phyloP scores from a whole-genome alignment of 768 basidiomycete species.

The Tephrocybe sp. region DNA sequence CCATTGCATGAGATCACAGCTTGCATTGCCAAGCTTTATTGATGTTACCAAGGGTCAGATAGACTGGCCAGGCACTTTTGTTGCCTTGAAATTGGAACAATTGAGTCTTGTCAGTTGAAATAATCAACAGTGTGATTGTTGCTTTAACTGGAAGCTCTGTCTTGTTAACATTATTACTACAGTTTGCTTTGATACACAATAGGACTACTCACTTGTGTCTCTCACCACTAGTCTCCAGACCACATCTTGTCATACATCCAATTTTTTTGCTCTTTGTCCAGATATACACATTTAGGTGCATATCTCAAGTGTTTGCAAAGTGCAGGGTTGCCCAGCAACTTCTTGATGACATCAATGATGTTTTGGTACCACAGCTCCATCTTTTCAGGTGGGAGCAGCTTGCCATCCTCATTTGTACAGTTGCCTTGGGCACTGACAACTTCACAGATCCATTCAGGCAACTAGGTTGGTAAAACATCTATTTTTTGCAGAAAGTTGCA shows the following conservation, averaged over 20 bases:
- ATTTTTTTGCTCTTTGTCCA: slow-evolving; percentile 18
- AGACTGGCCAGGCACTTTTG: slow-evolving; percentile 40
- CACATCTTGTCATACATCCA: slow-evolving; percentile 22
- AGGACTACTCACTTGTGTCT: slow-evolving; percentile 26
- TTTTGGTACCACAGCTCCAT: slow-evolving; percentile 26
- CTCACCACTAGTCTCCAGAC: slow-evolving; percentile 32
- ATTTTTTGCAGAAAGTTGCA: slow-evolving; percentile 14
- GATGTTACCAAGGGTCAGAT: slow-evolving; percentile 39
- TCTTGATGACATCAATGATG: slow-evolving; percentile 22
- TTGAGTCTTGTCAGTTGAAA: slow-evolving; percentile 31
- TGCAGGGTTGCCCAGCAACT: slow-evolving; percentile 27
- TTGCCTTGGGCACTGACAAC: slow-evolving; percentile 11
- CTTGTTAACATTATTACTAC: not conserved
- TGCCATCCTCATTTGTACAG: slow-evolving; percentile 4
- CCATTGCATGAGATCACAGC: slow-evolving; percentile 11
- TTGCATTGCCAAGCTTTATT: slow-evolving; percentile 25
- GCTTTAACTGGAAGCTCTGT: slow-evolving; percentile 20
- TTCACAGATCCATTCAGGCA: slow-evolving; percentile 13
- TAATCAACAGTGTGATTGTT: slow-evolving; percentile 33
- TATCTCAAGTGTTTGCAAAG: slow-evolving; percentile 27
- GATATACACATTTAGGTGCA: slow-evolving; percentile 23
- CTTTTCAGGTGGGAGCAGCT: slow-evolving; percentile 10
- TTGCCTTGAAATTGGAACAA: slow-evolving; percentile 34
- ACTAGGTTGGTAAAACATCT: slow-evolving; percentile 13
- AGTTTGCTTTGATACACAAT: not conserved